Evolutionary conservation across 495 filamentous ascomycete species (phyloP), one percentile per base, ranked within the genome.

Genomic region (Podospora pseudopauciseta): DNA sequence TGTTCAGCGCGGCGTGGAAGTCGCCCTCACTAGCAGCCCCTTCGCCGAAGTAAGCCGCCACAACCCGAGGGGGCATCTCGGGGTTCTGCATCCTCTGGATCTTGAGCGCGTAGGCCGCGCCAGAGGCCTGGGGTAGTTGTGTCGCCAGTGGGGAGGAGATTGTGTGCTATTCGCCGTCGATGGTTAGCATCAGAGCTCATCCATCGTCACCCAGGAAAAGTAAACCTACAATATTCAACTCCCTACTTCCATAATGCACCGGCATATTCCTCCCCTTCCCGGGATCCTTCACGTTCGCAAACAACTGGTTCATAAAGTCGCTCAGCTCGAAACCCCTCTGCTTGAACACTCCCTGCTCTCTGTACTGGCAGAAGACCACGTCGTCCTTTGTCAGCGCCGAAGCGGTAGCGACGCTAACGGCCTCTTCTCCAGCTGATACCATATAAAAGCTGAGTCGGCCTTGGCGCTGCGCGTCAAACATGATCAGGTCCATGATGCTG

Each of bases 21-120:
- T 99, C 95, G 28, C 96, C 95, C 79, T 98, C 96, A 69, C 89
- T 92, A 16, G 95, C 96, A 15, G 96, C 96, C n/a, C 95, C 95
- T 84, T 99, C 95, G 63, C 95, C 95, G 72, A 99, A 98, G 78
- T 94, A 98, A 74, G 92, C 95, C 3, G 90, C 90, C 26, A 91
- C 92, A 3, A 98, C 86, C 9, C 92, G 83, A 5, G 87, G 86
- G 13, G 88, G 82, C 4, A 79, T 74, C 7, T 76, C 78, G 0
- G 91, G 91, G 72, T 94, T 87, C 70, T 90, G 88, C 53, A 90
- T 81, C 56, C 87, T 85, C 76, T 95, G 92, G 58, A 97, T 82
- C 79, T 98, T 98, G 28, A 97, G 82, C 2, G 94, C 95, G 74
- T 99, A 99, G 1, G 96, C 95, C 28, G 95, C 93, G 2, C 95